Conservation (phyloP, 148 eudicot genomes). For the Spergularia marina region DNA sequence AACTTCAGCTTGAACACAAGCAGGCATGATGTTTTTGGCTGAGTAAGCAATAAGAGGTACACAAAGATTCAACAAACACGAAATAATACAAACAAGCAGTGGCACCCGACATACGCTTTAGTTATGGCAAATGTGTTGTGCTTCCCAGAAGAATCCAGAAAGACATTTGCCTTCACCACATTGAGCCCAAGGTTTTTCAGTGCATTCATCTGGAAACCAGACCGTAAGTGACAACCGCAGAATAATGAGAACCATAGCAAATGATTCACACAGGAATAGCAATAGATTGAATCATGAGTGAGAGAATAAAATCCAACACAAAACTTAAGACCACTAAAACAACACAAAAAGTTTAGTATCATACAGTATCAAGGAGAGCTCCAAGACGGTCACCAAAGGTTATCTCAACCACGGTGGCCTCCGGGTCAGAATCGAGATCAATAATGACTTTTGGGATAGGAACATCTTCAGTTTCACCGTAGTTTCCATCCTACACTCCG, state of each 20-base stretch:
- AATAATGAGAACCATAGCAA: constrained; percentile 27
- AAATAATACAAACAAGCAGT: neutral
- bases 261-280: constrained; percentile 15
- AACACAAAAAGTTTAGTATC: constrained; percentile 10
- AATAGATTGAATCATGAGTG: neutral
- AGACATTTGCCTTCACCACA: constrained; percentile 92
- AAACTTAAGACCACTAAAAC: neutral
- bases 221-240: constrained; percentile 27
- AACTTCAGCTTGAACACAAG: neutral
- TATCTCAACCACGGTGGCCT: constrained; percentile 87
- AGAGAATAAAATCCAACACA: neutral
- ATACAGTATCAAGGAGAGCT: constrained; percentile 93
- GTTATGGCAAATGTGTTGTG: constrained; percentile 95
- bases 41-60: neutral
- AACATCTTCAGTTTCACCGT: constrained; percentile 54
- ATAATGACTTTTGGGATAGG: constrained; percentile 89
- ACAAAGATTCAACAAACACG: neutral
- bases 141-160: constrained; percentile 95
- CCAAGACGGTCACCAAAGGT: constrained; percentile 93
- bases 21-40: neutral
- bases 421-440: constrained; percentile 81
- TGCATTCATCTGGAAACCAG: constrained; percentile 81
- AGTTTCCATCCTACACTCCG: constrained; percentile 57
- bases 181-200: constrained; percentile 90
- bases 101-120: constrained; percentile 69